These are phyloP conservation scores for Biscogniauxia mediterranea DNA, from an alignment of 2,329 filamentous ascomycete species.

Conservation along the genomic window DNA sequence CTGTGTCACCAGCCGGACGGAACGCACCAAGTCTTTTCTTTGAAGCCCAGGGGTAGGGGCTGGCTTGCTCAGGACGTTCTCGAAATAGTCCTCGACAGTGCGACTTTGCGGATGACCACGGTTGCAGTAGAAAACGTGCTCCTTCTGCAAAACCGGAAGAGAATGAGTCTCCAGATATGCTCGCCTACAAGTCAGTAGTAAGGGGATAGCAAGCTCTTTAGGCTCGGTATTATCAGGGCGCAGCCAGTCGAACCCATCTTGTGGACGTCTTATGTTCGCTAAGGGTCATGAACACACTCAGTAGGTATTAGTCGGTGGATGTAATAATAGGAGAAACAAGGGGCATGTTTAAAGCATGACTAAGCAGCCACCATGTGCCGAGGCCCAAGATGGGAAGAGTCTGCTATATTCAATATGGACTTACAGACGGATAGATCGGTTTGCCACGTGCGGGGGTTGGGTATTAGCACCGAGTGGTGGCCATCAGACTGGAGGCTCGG, in stretches of 20 bases:
- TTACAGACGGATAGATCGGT: not conserved
- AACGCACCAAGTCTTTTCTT: constrained; percentile 16
- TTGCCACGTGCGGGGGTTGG: not conserved
- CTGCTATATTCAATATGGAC: too few relatives aligned
- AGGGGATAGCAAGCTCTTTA: constrained; percentile 18
- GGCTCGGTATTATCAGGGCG: constrained; percentile 32
- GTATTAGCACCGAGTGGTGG: constrained; percentile 9
- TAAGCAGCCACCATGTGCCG: not conserved
- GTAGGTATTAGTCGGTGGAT: constrained; percentile 1
- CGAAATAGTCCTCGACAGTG: constrained; percentile 21
- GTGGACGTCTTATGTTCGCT: not conserved
- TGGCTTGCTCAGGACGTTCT: constrained; percentile 13
- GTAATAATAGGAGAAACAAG: constrained; percentile 4
- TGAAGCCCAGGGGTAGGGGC: constrained; percentile 3
- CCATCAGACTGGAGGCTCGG: constrained; percentile 22
- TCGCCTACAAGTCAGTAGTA: constrained; percentile 36
- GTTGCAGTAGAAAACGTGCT: constrained; percentile 31
- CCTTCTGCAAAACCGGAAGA: constrained; percentile 30
- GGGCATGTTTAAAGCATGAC: constrained; percentile 22
- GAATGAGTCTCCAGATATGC: constrained; percentile 34
- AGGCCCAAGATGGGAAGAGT: not conserved
- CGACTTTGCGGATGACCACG: constrained; percentile 14
- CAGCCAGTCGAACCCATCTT: constrained; percentile 26
- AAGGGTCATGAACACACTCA: not conserved
- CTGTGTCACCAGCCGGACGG: constrained; percentile 18